Conservation (phyloP, 1,139 yeast genomes). For the Yamadazyma songkhlaensis region DNA sequence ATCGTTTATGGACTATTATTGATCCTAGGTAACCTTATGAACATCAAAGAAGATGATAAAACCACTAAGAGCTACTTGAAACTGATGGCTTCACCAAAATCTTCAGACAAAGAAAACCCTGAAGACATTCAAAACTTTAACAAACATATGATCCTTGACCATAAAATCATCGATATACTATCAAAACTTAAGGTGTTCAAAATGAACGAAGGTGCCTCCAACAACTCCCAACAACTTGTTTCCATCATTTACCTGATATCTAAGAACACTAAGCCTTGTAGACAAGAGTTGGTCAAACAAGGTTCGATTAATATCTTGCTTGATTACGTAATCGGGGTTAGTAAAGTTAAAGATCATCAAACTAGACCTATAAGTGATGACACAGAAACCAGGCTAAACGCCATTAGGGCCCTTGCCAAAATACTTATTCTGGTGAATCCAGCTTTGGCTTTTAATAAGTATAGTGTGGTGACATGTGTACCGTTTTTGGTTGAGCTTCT, state of each 20-base stretch:
- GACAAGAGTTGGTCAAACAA: conserved; percentile 43
- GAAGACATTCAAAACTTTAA: conserved; percentile 31
- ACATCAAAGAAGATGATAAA: conserved; percentile 20
- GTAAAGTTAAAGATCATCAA: conserved; percentile 19
- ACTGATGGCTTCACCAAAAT: conserved; percentile 29
- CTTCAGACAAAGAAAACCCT: conserved; percentile 18
- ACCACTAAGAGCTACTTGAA: conserved; percentile 30
- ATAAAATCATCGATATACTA: conserved; percentile 26
- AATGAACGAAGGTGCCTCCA: conserved; percentile 7
- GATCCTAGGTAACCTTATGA: conserved; percentile 36
- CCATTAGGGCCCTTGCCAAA: conserved; percentile 39
- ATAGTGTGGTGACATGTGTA: conserved; percentile 37
- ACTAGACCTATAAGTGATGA: conserved; percentile 21
- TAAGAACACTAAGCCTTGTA: conserved; percentile 18
- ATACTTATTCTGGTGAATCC: conserved; percentile 45
- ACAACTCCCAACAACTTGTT: conserved; percentile 17
- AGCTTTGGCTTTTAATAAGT: conserved; percentile 35
- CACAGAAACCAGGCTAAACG: conserved; percentile 23
- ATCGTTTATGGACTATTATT: conserved; percentile 36
- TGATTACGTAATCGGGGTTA: conserved; percentile 33
- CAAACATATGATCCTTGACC: conserved; percentile 22
- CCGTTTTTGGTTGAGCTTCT: conserved; percentile 50
- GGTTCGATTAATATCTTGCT: conserved; percentile 42
- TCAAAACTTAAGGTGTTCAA: conserved; percentile 24
- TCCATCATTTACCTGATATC: conserved; percentile 26